Conservation (phyloP, 2,329 filamentous ascomycete genomes). For the Reticulascus tulasneorum region DNA sequence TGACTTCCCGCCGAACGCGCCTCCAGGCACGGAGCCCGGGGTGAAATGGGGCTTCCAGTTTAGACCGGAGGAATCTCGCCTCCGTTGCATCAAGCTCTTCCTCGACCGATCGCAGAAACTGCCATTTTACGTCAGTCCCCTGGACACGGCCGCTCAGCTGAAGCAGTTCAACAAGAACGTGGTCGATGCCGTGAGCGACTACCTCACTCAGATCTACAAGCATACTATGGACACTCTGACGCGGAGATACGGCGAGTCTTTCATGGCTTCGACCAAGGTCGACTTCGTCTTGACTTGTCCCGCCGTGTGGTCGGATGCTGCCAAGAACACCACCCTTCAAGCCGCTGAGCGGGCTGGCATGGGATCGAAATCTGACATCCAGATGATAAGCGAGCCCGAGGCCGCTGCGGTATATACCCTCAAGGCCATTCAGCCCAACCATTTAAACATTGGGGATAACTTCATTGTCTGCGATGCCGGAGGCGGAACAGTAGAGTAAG, state of each 20-base stretch:
- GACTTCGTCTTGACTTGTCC: constrained; percentile 80
- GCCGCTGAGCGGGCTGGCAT: constrained; percentile 77
- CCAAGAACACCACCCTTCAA: constrained; percentile 77
- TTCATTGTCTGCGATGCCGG: constrained; percentile 61
- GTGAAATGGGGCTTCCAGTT: constrained; percentile 82
- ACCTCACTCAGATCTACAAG: constrained; percentile 69
- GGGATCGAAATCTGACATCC: constrained; percentile 65
- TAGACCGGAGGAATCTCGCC: constrained; percentile 68
- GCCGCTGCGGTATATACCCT: constrained; percentile 76
- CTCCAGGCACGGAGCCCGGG: constrained; percentile 38
- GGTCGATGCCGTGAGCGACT: constrained; percentile 75
- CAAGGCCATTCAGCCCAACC: constrained; percentile 73
- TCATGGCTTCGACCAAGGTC: constrained; percentile 71
- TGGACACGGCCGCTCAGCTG: constrained; percentile 74
- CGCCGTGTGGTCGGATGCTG: constrained; percentile 79
- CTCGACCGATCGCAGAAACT: constrained; percentile 77
- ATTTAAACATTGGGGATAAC: constrained; percentile 64
- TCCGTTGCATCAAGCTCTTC: constrained; percentile 81
- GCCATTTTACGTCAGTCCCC: constrained; percentile 73
- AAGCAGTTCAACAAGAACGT: constrained; percentile 72
- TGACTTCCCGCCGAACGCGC: constrained; percentile 34
- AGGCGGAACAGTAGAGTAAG: constrained; percentile 64
- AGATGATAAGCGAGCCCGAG: constrained; percentile 78
- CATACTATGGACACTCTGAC: constrained; percentile 78
- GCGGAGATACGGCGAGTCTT: constrained; percentile 70